Base-by-base conservation (phyloP, 768 basidiomycete genomes). In the Tricholomella constricta region DNA sequence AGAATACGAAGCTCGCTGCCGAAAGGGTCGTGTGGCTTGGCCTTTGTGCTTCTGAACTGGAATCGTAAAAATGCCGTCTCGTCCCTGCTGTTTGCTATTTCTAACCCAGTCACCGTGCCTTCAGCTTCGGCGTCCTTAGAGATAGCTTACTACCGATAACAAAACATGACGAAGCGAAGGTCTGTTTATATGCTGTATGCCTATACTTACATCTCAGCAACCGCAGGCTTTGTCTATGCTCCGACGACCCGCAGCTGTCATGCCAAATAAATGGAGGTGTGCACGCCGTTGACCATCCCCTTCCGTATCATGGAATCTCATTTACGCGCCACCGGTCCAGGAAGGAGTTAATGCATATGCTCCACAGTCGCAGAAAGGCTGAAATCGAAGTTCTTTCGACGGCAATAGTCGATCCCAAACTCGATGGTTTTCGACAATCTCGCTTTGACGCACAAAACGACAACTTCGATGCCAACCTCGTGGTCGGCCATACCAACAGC, bases 281-380 rank as follows among this genome's bases (percentile, higher is more conserved):
- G 62, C 62, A 27, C 55, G 8, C 32, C 48, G 23, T 51, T 52
- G 38, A 17, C 48, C 31, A 36, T 45, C n/a, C 44, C 19, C 17
- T 37, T 38, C 22, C 17, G 32, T 46, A 11, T 29, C 20, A 20
- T 44, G 20, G 15, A 49, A 41, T 44, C 34, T 52, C 36, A 51
- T 55, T 19, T 50, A 29, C 52, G 29, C 31, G 37, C 45, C 49
- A 49, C 45, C 32, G 9, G 29, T 22, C 36, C 65, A 95, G 94
- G 70, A 85, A 83, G 58, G 93, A 96, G 62, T 81, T 98, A 2
- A 77, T 78, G 66, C 76, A 83, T 58, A 91, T 97, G 81, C 69
- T 98, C 31, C 85, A 89, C 63, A 75, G 72, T 4, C 82, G 90
- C n/a, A 83, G 86, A 40, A 98, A 98, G 69, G 95, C 95, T 3